Conservation (phyloP, 1,139 yeast species). For the Yamadazyma atmosphaerica region DNA sequence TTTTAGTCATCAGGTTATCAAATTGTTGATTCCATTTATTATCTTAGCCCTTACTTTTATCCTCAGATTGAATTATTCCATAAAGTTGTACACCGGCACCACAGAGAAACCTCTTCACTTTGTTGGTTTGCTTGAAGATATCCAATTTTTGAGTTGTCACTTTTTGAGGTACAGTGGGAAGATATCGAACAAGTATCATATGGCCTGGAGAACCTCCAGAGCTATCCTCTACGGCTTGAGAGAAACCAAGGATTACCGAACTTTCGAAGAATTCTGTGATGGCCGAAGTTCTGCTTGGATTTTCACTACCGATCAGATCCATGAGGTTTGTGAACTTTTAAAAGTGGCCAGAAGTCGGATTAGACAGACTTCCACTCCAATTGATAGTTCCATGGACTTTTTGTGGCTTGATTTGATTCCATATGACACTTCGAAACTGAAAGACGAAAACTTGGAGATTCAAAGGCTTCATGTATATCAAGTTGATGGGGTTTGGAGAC, state of each 20-base stretch:
- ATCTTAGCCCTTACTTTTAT: slow-evolving; percentile 8
- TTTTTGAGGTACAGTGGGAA: slow-evolving; percentile 11
- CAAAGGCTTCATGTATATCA: slow-evolving; percentile 16
- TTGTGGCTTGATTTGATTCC: slow-evolving; percentile 14
- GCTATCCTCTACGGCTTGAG: slow-evolving; percentile 7
- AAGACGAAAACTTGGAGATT: slow-evolving; percentile 10
- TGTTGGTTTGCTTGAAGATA: slow-evolving; percentile 5
- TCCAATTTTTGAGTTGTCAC: slow-evolving; percentile 8
- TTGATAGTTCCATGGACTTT: slow-evolving; percentile 3
- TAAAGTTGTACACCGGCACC: slow-evolving; percentile 10
- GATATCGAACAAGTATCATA: slow-evolving; percentile 9
- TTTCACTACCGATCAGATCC: slow-evolving; percentile 12
- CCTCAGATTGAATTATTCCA: slow-evolving; percentile 13
- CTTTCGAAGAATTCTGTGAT: slow-evolving; percentile 10
- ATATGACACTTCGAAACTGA: slow-evolving; percentile 11
- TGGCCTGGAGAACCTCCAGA: slow-evolving; percentile 13
- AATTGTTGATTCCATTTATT: slow-evolving; percentile 13
- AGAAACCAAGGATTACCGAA: slow-evolving; percentile 8
- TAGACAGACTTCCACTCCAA: background rate
- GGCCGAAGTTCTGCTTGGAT: slow-evolving; percentile 11
- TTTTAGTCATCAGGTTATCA: slow-evolving; percentile 12
- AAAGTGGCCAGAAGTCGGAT: slow-evolving; percentile 2
- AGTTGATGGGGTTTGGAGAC: slow-evolving; percentile 13
- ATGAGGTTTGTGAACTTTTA: slow-evolving; percentile 13
- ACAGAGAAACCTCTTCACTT: slow-evolving; percentile 13